A percentile compares a stretch with the other conserved stretches of the same genome.
Conservation (phyloP, 805 yeast species). For the Ogataea henricii region DNA sequence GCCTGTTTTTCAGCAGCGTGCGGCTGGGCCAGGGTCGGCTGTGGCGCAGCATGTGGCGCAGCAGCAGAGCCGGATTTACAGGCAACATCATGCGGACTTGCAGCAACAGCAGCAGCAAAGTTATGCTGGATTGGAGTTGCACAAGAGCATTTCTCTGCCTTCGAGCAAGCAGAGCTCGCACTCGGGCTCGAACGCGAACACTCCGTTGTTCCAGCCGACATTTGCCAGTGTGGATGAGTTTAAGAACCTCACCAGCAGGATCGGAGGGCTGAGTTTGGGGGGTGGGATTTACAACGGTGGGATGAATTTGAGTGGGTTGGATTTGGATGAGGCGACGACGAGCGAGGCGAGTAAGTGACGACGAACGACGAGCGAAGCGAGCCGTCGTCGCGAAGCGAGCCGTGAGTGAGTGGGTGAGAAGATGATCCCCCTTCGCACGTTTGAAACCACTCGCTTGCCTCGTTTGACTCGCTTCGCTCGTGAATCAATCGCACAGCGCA, state of each 20-base stretch:
- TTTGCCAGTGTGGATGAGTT: slow-evolving; percentile 18
- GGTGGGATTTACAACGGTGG: slow-evolving; percentile 1
- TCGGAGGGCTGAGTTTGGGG: slow-evolving; percentile 25
- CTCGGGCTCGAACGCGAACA: slow-evolving; percentile 16
- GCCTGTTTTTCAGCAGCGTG: background rate
- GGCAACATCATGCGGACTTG: background rate
- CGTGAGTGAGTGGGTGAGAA: too few relatives aligned
- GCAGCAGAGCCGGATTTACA: slow-evolving; percentile 3
- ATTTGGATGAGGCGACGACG: background rate
- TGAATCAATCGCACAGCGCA: too few relatives aligned
- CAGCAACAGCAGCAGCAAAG: slow-evolving; percentile 11
- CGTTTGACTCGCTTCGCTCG: background rate
- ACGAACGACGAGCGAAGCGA: background rate
- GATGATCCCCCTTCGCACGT: too few relatives aligned
- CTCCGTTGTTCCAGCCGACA: slow-evolving; percentile 25
- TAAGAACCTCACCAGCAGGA: slow-evolving; percentile 16
- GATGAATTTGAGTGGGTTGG: slow-evolving; percentile 2
- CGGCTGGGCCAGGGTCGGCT: background rate
- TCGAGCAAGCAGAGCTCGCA: slow-evolving; percentile 17
- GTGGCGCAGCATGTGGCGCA: slow-evolving; percentile 9
- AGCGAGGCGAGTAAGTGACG: background rate
- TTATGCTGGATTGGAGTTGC: slow-evolving; percentile 15
- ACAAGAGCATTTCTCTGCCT: slow-evolving; percentile 17
- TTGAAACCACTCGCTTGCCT: too few relatives aligned
- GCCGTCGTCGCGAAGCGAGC: too few relatives aligned